phyloP scores from a whole-genome alignment of 169 alveolate species.

The Plasmodium reichenowi region DNA sequence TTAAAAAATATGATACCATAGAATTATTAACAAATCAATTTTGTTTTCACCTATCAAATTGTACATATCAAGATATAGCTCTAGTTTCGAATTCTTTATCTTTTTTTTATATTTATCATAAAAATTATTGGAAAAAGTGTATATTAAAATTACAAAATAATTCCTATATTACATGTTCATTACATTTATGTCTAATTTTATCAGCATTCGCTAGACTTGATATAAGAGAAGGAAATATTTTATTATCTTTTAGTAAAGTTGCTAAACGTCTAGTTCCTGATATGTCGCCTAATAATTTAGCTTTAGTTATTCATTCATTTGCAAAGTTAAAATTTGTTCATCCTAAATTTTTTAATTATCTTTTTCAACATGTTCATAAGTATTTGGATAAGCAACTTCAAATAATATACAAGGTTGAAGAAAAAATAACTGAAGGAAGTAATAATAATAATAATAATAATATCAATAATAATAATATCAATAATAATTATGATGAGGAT shows the following conservation, averaged over 20 bases:
- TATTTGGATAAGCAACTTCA: conserved; percentile 39
- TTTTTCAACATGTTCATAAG: conserved; percentile 61
- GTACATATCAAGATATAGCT: conserved; percentile 85
- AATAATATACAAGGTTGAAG: neutral
- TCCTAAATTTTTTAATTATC: conserved; percentile 63
- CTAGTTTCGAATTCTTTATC: conserved; percentile 82
- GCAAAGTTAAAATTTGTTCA: conserved; percentile 84
- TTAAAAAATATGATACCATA: conserved; percentile 82
- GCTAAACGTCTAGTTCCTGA: conserved; percentile 78
- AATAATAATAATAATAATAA: too few species aligned
- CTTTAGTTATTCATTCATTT: conserved; percentile 83
- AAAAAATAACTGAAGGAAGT: too few species aligned
- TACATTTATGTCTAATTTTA: conserved; percentile 82
- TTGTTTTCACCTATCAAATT: conserved; percentile 64
- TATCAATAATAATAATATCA: neutral
- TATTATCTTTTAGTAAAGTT: conserved; percentile 76
- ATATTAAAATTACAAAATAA: conserved; percentile 81
- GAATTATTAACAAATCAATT: conserved; percentile 86
- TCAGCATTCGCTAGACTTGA: conserved; percentile 85
- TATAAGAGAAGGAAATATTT: conserved; percentile 81
- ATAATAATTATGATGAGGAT: neutral
- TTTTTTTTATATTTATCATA: conserved; percentile 84
- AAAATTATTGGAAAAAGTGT: conserved; percentile 74
- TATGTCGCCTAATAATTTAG: conserved; percentile 78
- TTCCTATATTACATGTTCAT: conserved; percentile 73